Conservation (phyloP, 2,329 filamentous ascomycete genomes). For the Microascus cirrosus region DNA sequence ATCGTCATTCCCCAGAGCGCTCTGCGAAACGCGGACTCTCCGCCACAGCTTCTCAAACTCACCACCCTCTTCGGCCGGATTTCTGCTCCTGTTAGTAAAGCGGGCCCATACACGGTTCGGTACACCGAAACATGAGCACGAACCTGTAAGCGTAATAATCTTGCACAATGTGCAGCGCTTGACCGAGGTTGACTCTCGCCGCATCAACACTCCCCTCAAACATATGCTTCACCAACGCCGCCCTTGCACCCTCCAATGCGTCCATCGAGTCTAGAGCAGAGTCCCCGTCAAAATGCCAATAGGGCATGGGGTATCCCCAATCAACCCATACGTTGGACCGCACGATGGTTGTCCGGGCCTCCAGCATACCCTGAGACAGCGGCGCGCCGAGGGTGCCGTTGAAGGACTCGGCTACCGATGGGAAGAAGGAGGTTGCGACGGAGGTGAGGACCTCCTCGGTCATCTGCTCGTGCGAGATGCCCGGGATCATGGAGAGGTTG, state of each 20-base stretch:
- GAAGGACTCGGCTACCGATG: background rate
- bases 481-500: constrained; percentile 6
- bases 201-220: background rate
- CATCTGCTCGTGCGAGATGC: constrained; percentile 9
- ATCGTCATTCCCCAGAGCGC: background rate
- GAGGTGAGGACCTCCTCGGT: constrained; percentile 7
- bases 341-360: constrained; percentile 6
- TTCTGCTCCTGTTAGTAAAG: background rate
- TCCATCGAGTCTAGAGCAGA: constrained; percentile 3
- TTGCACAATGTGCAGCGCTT: constrained; percentile 8
- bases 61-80: background rate
- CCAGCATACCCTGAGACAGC: constrained; percentile 5
- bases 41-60: background rate
- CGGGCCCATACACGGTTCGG: background rate
- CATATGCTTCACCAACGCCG: constrained; percentile 4
- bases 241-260: constrained; percentile 4
- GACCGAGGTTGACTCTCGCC: constrained; percentile 6
- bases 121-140: background rate
- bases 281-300: constrained; percentile 9
- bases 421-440: constrained; percentile 2
- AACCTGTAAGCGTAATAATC: constrained; percentile 9
- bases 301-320: background rate
- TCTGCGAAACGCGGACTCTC: background rate
- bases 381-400: background rate
- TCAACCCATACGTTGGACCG: constrained; percentile 6